Percentiles rank a stretch among this genome's conserved stretches.
phyloP scores from a whole-genome alignment of 2,329 filamentous ascomycete species.

The Dothideomycetes sp. region DNA sequence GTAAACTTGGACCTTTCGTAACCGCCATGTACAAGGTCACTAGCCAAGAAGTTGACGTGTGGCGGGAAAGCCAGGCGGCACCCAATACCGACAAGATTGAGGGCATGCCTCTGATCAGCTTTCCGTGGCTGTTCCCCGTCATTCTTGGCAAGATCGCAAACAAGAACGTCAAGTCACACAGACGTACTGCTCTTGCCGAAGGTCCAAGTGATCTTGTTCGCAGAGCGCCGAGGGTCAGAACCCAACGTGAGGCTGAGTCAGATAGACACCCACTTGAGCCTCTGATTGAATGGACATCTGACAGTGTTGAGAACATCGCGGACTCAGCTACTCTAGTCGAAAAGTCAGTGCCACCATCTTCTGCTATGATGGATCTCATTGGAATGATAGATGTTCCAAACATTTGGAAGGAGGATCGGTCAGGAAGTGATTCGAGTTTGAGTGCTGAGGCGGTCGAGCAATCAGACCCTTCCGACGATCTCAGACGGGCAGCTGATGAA shows the following conservation, averaged over 20 bases:
- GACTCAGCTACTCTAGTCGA: too few relatives aligned
- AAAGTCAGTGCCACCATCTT: too few relatives aligned
- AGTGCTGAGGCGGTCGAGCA: too few relatives aligned
- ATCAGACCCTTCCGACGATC: too few relatives aligned
- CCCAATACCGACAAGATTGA: slow-evolving; percentile 33
- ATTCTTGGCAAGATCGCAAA: slow-evolving; percentile 60
- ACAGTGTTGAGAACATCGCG: too few relatives aligned
- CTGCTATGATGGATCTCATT: too few relatives aligned
- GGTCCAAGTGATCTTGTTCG: neutral
- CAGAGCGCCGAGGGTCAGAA: neutral
- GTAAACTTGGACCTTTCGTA: slow-evolving; percentile 60
- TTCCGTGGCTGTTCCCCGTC: slow-evolving; percentile 80
- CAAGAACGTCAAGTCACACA: neutral
- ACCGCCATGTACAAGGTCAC: slow-evolving; percentile 86
- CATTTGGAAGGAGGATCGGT: too few relatives aligned
- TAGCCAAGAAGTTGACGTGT: slow-evolving; percentile 55
- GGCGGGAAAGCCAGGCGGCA: slow-evolving; percentile 42
- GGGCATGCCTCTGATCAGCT: slow-evolving; percentile 75
- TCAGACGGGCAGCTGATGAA: too few relatives aligned
- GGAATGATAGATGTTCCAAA: too few relatives aligned
- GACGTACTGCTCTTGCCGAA: neutral
- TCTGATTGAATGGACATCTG: slow-evolving; percentile 3
- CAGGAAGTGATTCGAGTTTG: too few relatives aligned
- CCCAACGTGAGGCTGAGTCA: neutral
- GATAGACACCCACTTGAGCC: slow-evolving; percentile 2